Percentiles rank a stretch among this genome's conserved stretches.
These are phyloP conservation scores for Aspergillus flavus DNA, from an alignment of 2,329 filamentous ascomycete species.

Conservation along the genomic window DNA sequence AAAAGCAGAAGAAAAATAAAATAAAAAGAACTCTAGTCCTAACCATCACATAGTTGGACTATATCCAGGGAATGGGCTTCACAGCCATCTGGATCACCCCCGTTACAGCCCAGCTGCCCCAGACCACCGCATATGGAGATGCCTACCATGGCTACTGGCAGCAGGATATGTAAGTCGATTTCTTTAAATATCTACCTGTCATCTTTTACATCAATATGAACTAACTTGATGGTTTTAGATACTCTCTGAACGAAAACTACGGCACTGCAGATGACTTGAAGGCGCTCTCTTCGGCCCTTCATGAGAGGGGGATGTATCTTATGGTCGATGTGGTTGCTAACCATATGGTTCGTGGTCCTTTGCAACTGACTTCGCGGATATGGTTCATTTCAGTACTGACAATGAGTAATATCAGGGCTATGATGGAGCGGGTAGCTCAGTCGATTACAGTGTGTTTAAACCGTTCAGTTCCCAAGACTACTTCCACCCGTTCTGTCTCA, in stretches of 20 bases:
- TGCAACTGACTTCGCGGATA: background rate
- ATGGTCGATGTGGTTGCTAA: constrained; percentile 65
- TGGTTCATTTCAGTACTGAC: constrained; percentile 11
- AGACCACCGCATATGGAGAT: constrained; percentile 40
- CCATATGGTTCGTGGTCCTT: constrained; percentile 47
- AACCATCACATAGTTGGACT: constrained; percentile 47
- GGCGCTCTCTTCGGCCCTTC: constrained; percentile 57
- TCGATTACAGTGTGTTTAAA: constrained; percentile 57
- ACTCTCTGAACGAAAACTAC: constrained; percentile 59
- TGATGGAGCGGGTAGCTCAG: constrained; percentile 47
- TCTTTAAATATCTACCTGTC: background rate
- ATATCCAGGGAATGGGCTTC: constrained; percentile 53
- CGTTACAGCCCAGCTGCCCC: constrained; percentile 42
- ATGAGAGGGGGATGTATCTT: constrained; percentile 60
- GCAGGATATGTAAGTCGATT: constrained; percentile 43
- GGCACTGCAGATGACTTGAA: constrained; percentile 63
- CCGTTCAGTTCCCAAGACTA: constrained; percentile 61
- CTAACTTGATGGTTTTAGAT: constrained; percentile 25
- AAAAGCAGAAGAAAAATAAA: too few species aligned
- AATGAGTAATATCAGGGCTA: constrained; percentile 38
- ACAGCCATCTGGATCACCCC: constrained; percentile 55
- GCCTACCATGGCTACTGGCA: constrained; percentile 57
- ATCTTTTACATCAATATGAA: background rate
- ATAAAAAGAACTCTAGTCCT: background rate
- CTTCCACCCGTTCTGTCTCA: constrained; percentile 62